Evolutionary conservation across 1,284 basidiomycete genomes (phyloP).

Genomic region (Caloboletus inedulis): DNA sequence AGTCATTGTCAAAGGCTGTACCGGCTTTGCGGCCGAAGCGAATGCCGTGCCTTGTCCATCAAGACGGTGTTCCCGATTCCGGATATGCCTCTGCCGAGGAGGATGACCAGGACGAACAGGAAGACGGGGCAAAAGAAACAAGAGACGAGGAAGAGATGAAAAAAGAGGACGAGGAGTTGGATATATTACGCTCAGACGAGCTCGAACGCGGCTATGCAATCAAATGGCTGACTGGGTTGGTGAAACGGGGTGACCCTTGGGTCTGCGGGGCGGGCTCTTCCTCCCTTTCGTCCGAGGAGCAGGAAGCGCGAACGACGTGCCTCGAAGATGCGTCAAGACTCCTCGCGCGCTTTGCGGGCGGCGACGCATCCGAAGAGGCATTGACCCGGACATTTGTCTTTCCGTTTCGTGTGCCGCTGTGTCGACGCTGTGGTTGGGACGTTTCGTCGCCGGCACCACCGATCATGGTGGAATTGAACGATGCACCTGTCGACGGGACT

Average conservation of each 20-base stretch:
- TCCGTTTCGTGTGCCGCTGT: constrained; percentile 22
- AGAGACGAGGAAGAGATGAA: constrained; percentile 9
- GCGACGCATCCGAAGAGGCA: constrained; percentile 38
- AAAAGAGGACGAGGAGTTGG: constrained; percentile 21
- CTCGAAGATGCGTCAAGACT: constrained; percentile 49
- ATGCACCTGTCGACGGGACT: constrained; percentile 63
- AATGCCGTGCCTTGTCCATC: constrained; percentile 33
- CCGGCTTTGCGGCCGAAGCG: constrained; percentile 12
- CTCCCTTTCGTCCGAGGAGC: constrained; percentile 20
- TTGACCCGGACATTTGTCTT: constrained; percentile 57
- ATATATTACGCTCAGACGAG: constrained; percentile 44
- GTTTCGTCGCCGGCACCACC: not conserved
- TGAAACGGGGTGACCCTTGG: constrained; percentile 58
- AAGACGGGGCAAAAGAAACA: constrained; percentile 7
- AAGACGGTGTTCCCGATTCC: constrained; percentile 49
- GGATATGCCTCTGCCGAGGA: constrained; percentile 65
- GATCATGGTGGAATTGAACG: constrained; percentile 66
- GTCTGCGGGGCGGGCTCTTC: constrained; percentile 22
- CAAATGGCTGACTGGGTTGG: constrained; percentile 61
- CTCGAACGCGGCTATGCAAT: constrained; percentile 54
- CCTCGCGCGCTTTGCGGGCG: constrained; percentile 51
- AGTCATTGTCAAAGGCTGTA: constrained; percentile 13
- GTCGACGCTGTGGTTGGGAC: not conserved
- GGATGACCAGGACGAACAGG: constrained; percentile 37
- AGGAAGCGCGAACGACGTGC: constrained; percentile 35